Evolutionary conservation across 805 yeast species (phyloP).

Genomic region (Kuraishia cidri): DNA sequence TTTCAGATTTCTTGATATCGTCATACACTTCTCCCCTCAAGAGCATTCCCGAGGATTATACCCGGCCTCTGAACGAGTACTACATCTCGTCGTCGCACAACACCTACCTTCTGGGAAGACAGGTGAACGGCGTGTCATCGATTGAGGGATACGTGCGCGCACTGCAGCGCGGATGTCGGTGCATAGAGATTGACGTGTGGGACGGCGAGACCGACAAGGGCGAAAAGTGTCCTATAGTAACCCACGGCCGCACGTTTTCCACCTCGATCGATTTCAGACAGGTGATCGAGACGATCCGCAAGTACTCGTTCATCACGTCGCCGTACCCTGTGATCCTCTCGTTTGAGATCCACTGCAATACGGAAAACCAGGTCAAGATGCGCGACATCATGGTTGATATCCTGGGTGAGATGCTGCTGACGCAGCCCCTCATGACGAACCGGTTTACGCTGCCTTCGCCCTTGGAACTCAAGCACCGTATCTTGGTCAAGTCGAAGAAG

Average conservation of each 20-base stretch:
- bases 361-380: slow-evolving; percentile 56
- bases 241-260: slow-evolving; percentile 84
- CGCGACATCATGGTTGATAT: slow-evolving; percentile 41
- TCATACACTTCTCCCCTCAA: slow-evolving; percentile 16
- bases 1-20: slow-evolving; percentile 22
- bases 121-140: slow-evolving; percentile 79
- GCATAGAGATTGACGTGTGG: slow-evolving; percentile 96
- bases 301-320: slow-evolving; percentile 82
- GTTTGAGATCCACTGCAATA: slow-evolving; percentile 73
- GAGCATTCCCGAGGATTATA: slow-evolving; percentile 25
- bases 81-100: slow-evolving; percentile 91
- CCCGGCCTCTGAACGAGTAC: slow-evolving; percentile 74
- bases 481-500: slow-evolving; percentile 74
- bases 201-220: slow-evolving; percentile 46
- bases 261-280: slow-evolving; percentile 58
- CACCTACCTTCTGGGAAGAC: slow-evolving; percentile 84
- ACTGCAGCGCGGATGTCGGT: slow-evolving; percentile 85
- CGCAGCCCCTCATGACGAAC: slow-evolving; percentile 21
- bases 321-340: slow-evolving; percentile 83
- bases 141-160: slow-evolving; percentile 85
- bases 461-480: slow-evolving; percentile 52
- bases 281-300: slow-evolving; percentile 66
- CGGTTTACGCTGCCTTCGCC: slow-evolving; percentile 58
- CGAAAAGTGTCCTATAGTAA: slow-evolving; percentile 67
- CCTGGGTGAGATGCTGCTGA: slow-evolving; percentile 51